Conservation (phyloP, 305 asterid species). For the Stenogyne calaminthoides region DNA sequence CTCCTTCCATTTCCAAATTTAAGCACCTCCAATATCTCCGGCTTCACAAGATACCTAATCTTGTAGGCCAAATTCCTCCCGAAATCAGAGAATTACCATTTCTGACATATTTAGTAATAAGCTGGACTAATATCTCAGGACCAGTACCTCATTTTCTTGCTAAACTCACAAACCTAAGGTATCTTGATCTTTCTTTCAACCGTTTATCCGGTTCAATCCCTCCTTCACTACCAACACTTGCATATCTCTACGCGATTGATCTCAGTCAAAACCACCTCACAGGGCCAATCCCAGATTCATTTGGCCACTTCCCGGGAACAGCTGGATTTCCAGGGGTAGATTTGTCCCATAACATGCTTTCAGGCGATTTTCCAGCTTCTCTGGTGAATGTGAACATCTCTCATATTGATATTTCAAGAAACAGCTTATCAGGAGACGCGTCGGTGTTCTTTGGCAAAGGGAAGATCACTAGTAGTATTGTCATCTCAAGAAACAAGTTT, state of each 20-base stretch:
- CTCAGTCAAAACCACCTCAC: conserved; percentile 45
- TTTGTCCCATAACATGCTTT: conserved; percentile 39
- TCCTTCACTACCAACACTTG: no score
- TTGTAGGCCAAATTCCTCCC: conserved; percentile 37
- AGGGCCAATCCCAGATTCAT: conserved; percentile 43
- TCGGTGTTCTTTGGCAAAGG: conserved; percentile 43
- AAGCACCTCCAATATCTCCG: conserved; percentile 39
- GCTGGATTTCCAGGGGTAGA: conserved; percentile 17
- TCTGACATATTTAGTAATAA: conserved; percentile 24
- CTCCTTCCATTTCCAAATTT: conserved; percentile 28
- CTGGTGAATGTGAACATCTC: conserved; percentile 33
- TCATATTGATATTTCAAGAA: conserved; percentile 34
- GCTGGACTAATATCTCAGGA: conserved; percentile 48
- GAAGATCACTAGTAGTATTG: conserved; percentile 30
- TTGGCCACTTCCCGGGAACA: conserved; percentile 23
- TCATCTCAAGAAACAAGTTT: conserved; percentile 41
- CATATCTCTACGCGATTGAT: conserved; percentile 30
- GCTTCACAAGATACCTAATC: conserved; percentile 42
- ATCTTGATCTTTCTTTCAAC: conserved; percentile 38
- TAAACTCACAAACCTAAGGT: conserved; percentile 23
- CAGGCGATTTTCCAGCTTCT: conserved; percentile 38
- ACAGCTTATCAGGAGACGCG: conserved; percentile 44
- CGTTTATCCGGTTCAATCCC: no score
- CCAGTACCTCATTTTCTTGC: conserved; percentile 32
- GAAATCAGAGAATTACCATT: conserved; percentile 25